These are phyloP conservation scores for Lophium mytilinum DNA, from an alignment of 495 filamentous ascomycete genomes.

Conservation along the genomic window DNA sequence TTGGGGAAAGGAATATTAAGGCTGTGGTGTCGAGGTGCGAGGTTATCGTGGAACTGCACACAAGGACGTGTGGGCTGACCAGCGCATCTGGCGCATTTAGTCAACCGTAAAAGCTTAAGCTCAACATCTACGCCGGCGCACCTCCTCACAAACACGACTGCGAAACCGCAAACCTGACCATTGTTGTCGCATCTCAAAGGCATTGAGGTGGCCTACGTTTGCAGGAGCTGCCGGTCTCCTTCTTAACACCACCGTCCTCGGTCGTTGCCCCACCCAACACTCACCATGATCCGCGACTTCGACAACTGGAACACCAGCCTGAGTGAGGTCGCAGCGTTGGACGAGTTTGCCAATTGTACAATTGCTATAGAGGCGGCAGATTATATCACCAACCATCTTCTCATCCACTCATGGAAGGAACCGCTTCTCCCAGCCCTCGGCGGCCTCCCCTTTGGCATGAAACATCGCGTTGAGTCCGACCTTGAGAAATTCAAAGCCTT, in stretches of 20 bases:
- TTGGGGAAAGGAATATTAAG: not conserved
- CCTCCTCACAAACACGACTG: no score
- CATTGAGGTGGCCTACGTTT: not conserved
- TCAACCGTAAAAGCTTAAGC: not conserved
- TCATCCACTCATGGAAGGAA: slow-evolving; percentile 62
- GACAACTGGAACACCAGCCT: slow-evolving; percentile 49
- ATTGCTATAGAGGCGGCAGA: slow-evolving; percentile 85
- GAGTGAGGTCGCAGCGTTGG: slow-evolving; percentile 48
- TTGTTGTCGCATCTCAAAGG: not conserved
- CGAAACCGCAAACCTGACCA: not conserved
- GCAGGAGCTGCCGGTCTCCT: not conserved
- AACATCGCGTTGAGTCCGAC: slow-evolving; percentile 62
- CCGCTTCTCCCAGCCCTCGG: slow-evolving; percentile 84
- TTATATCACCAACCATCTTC: slow-evolving; percentile 64
- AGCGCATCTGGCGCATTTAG: no score
- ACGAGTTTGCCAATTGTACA: slow-evolving; percentile 58
- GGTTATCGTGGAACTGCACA: no score
- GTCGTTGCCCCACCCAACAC: not conserved
- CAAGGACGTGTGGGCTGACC: no score
- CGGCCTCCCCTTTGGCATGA: slow-evolving; percentile 72
- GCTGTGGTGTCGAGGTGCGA: no score
- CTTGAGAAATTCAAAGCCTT: slow-evolving; percentile 57
- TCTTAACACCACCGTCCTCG: not conserved
- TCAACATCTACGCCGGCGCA: not conserved
- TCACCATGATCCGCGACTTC: slow-evolving; percentile 47